Evolutionary conservation across 2,329 filamentous ascomycete genomes (phyloP), one percentile per base, ranked within the genome.

Genomic region (Aspergillus eucalypticola): DNA sequence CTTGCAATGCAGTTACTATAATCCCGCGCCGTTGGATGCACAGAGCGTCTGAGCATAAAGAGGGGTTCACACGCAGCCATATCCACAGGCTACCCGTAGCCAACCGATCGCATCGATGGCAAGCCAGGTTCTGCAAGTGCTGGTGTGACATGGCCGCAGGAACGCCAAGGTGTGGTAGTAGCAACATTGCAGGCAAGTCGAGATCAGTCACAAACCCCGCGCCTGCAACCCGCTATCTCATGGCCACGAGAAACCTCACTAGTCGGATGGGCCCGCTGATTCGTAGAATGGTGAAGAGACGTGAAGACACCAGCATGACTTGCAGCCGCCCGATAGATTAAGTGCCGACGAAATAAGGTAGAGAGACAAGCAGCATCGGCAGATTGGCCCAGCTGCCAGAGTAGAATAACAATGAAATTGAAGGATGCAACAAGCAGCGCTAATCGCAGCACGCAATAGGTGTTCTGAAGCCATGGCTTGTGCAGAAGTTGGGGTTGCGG

Each of bases 391-490:
- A 58, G 50, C 52, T 58, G 54, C 59, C 50, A 39, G 39, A 21
- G 60, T 62, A 55, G 51, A 59, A 54, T 55, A 51, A 58, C 50
- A 52, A 62, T 61, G 59, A 44, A 54, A 54, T 49, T 39, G 38
- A 56, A 48, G 39, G 54, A 52, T 60, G 60, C 61, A 60, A 59
- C 55, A 21, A 21, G 29, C 42, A 59, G 55, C 27, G 46, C 29
- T 49, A 57, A 60, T 32, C 19, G 25, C 32, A 48, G 55, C 46
- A 46, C 54, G 17, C 21, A n/a, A 42, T 42, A n/a, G 23, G 48
- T 42, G 21, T 42, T 27, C 19, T 25, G 42, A 29, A 17, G 50
- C 29, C 48, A 32, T 23, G 42, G 44, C 46, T 59, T 23, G 50
- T 52, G 32, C 50, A 38, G 23, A 51, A 48, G 29, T 32, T 53